These are phyloP conservation scores for Aphanomyces stellatus DNA, from an alignment of 352 stramenopile genomes.

Conservation along the genomic window DNA sequence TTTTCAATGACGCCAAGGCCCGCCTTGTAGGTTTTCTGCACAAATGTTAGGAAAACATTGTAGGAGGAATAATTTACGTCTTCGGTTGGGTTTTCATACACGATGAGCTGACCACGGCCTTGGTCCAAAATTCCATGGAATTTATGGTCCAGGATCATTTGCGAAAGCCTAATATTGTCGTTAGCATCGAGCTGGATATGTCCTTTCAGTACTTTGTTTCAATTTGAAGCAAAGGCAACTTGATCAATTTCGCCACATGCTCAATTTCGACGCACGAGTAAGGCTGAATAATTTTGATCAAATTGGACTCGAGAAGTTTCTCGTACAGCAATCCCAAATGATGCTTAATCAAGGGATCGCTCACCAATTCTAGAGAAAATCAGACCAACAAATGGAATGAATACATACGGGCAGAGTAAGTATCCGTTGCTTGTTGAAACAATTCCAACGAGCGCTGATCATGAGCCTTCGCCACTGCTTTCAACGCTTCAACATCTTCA, in stretches of 20 bases:
- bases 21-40: constrained; percentile 85
- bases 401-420: constrained; percentile 73
- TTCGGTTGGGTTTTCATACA: constrained; percentile 92
- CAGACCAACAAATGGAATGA: constrained; percentile 25
- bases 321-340: constrained; percentile 97
- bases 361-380: constrained; percentile 77
- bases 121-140: constrained; percentile 98
- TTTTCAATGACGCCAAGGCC: constrained; percentile 95
- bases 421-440: constrained; percentile 78
- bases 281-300: constrained; percentile 99
- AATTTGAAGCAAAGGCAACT: constrained; percentile 85
- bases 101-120: constrained; percentile 97
- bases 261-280: constrained; percentile 96
- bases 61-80: constrained; percentile 69
- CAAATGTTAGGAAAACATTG: not conserved
- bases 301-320: constrained; percentile 97
- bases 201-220: constrained; percentile 79
- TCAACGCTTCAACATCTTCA: constrained; percentile 93
- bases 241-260: constrained; percentile 96
- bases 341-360: constrained; percentile 85
- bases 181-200: too few relatives aligned
- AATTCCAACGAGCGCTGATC: constrained; percentile 90
- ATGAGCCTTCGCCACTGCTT: constrained; percentile 92
- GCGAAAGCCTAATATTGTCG: constrained; percentile 87
- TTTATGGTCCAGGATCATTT: constrained; percentile 99